Percentiles rank a stretch among this genome's conserved stretches.
Evolutionary conservation across 805 yeast genomes (phyloP).

Genomic region (Pichia kluyveri): DNA sequence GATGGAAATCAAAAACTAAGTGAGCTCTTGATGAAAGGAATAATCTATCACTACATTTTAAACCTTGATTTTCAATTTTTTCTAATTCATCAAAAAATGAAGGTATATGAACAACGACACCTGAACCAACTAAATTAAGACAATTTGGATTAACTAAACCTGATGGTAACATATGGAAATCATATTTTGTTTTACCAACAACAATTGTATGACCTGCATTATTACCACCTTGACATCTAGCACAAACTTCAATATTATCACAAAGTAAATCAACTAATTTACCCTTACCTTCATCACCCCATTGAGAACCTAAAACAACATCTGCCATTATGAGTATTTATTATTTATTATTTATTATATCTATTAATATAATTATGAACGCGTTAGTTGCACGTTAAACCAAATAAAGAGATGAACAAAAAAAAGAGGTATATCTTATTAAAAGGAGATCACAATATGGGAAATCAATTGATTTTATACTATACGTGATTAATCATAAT

Average conservation of each 20-base stretch:
- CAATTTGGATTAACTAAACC: slow-evolving; percentile 95
- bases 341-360: background rate
- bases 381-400: slow-evolving; percentile 8
- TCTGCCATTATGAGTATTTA: slow-evolving; percentile 45
- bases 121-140: slow-evolving; percentile 83
- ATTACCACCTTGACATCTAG: slow-evolving; percentile 98
- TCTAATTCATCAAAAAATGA: slow-evolving; percentile 84
- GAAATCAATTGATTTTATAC: no score
- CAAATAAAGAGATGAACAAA: background rate
- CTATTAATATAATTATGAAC: slow-evolving; percentile 1
- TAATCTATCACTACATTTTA: slow-evolving; percentile 64
- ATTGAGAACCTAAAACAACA: slow-evolving; percentile 96
- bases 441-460: background rate
- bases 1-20: slow-evolving; percentile 96
- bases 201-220: slow-evolving; percentile 99
- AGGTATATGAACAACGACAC: slow-evolving; percentile 94
- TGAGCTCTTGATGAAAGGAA: slow-evolving; percentile 92
- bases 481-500: no score
- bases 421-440: background rate
- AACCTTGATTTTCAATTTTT: slow-evolving; percentile 73
- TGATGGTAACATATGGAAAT: slow-evolving; percentile 97
- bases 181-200: slow-evolving; percentile 79
- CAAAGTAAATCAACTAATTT: slow-evolving; percentile 92
- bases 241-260: slow-evolving; percentile 92
- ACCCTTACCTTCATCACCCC: slow-evolving; percentile 99